Percentiles rank a stretch among this genome's conserved stretches.
These are phyloP conservation scores for Sugiyamaella neomexicana DNA, from an alignment of 1,139 yeast species.

Conservation along the genomic window DNA sequence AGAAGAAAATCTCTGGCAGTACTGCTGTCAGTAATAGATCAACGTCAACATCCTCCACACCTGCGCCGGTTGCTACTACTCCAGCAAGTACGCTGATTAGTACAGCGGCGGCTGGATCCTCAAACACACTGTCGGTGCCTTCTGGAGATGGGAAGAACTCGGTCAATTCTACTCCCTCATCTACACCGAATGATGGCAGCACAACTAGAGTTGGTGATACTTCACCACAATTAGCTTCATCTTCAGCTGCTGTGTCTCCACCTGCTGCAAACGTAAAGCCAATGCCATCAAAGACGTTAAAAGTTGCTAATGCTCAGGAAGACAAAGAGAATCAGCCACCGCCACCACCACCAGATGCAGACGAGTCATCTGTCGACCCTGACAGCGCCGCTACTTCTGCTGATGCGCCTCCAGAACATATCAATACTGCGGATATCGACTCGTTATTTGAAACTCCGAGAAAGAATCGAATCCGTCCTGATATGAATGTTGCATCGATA, in stretches of 20 bases:
- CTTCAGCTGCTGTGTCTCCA: background rate
- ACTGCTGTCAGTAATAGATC: background rate
- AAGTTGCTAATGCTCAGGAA: conserved; percentile 2
- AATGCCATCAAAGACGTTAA: conserved; percentile 1
- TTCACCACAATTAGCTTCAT: background rate
- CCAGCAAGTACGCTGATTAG: background rate
- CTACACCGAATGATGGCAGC: conserved; percentile 1
- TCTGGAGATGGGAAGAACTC: background rate
- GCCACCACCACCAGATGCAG: background rate
- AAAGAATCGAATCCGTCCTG: conserved; percentile 21
- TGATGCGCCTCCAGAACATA: conserved; percentile 2
- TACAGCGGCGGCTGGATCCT: background rate
- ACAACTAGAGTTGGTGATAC: conserved; percentile 1
- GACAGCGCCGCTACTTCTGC: background rate
- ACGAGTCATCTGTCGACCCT: background rate
- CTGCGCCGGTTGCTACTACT: background rate
- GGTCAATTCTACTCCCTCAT: conserved; percentile 7
- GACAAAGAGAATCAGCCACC: conserved; percentile 33
- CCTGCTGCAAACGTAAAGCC: background rate
- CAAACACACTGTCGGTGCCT: background rate
- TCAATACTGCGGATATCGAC: conserved; percentile 22
- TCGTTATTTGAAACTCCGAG: conserved; percentile 32
- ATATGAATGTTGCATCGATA: conserved; percentile 14
- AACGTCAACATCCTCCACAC: background rate
- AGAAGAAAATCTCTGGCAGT: conserved; percentile 4